Conservation (phyloP, 202 grass and related monocot species). For the Bolboschoenoplectus hybrid region DNA sequence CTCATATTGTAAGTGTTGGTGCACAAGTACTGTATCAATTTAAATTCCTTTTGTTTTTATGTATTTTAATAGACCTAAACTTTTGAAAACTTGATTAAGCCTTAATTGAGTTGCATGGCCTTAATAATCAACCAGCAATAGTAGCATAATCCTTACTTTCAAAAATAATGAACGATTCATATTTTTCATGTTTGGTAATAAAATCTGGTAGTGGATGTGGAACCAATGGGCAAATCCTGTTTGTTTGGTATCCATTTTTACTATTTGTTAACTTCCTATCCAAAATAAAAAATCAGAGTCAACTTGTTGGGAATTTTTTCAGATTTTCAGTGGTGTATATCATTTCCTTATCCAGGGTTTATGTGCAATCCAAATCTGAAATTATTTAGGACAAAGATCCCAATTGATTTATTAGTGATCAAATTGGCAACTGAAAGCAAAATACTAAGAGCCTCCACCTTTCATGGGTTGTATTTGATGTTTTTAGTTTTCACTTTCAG, state of each 20-base stretch:
- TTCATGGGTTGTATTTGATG: neutral
- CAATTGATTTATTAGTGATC: neutral
- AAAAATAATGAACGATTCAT: neutral
- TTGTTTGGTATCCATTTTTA: neutral
- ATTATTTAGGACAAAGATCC: neutral
- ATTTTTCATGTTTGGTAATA: neutral
- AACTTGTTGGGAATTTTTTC: neutral
- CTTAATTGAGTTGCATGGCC: neutral
- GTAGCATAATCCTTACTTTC: neutral
- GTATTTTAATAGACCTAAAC: neutral
- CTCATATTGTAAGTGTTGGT: neutral
- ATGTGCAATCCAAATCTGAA: neutral
- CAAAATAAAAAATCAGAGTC: neutral
- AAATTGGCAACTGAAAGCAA: slow-evolving; percentile 16
- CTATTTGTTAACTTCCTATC: too few species aligned
- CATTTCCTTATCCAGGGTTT: neutral
- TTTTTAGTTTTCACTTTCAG: neutral
- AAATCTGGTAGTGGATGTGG: neutral
- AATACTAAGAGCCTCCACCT: neutral
- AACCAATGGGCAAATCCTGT: neutral
- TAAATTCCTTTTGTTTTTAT: too few species aligned
- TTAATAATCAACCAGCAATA: neutral
- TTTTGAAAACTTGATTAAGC: neutral
- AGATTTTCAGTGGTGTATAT: neutral
- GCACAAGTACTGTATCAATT: neutral